Evolutionary conservation across 352 stramenopile genomes (phyloP).

Genomic region (Globisporangium polare): DNA sequence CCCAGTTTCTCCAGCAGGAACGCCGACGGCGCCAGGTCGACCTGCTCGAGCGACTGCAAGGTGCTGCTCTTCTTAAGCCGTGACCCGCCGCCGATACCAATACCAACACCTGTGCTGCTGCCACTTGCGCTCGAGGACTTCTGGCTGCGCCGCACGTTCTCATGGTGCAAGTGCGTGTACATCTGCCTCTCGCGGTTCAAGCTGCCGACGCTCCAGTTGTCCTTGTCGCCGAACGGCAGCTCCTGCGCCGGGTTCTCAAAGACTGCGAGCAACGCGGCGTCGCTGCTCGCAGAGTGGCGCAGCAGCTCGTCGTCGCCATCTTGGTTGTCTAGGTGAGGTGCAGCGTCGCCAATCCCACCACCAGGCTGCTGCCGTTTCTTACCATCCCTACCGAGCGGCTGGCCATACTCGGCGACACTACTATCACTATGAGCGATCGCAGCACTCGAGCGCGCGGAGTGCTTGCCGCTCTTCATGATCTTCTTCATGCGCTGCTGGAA

Average conservation of each 20-base stretch:
- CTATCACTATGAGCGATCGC: conserved; percentile 17
- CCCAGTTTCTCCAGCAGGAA: conserved; percentile 72
- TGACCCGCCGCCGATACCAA: conserved; percentile 17
- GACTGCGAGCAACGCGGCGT: conserved; percentile 28
- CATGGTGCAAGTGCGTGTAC: conserved; percentile 66
- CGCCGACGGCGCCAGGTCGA: conserved; percentile 58
- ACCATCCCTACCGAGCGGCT: not conserved
- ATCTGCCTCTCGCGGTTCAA: conserved; percentile 73
- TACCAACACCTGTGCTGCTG: not conserved
- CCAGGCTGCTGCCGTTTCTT: not conserved
- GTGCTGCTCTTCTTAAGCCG: conserved; percentile 19
- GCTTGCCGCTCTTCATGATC: conserved; percentile 38
- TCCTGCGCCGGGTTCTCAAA: conserved; percentile 40
- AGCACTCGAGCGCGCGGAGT: not conserved
- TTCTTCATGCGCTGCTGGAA: conserved; percentile 73
- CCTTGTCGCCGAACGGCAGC: conserved; percentile 67
- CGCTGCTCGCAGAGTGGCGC: not conserved
- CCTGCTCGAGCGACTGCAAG: conserved; percentile 28
- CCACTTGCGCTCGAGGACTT: conserved; percentile 28
- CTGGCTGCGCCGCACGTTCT: conserved; percentile 55
- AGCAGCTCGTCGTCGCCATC: not conserved
- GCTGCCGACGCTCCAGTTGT: conserved; percentile 76
- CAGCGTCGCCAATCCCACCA: conserved; percentile 12
- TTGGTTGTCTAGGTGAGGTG: conserved; percentile 9
- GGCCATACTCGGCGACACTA: conserved; percentile 1